Evolutionary conservation across 2,329 filamentous ascomycete genomes (phyloP), one percentile per base, ranked within the genome.

Genomic region (Fusarium sp.): DNA sequence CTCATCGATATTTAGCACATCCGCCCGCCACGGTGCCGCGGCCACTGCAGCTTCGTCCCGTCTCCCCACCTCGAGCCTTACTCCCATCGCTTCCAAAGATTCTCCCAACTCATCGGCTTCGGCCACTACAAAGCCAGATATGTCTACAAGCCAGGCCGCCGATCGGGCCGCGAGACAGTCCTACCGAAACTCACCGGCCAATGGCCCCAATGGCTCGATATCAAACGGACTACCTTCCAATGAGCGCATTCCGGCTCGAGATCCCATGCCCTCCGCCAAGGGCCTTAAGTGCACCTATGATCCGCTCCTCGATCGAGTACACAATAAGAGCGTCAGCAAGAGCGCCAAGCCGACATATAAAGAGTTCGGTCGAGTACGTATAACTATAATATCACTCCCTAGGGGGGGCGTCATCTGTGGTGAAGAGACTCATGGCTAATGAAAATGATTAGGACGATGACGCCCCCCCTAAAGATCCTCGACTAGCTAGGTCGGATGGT

Each of bases 401-500:
- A 77, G 82, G 84, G 86, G 87, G 88, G 82, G 84, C 84, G 88
- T 90, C 88, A 88, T 89, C 86, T 71, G 77, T 80, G 80, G 78
- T 80, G 79, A 82, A 81, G 76, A 78, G 76, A 77, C 75, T 80
- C 69, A 76, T 86, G 86, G 86, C 88, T 90, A 90, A 90, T 86
- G 77, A 76, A 69, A 78, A 78, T 83, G 84, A 84, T 82, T 86
- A 92, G 89, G 89, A 92, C 87, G 91, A 94, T 89, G 91, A 93
- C 83, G 87, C 88, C 84, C 88, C 89, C 80, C 89, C 92, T 77
- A 83, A 88, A 71, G 96, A 99, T 80, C 96, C 96, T 69, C 92
- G 96, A 75, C 85, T 97, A 64, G 88, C 88, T 74, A 84, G 91
- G 82, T 71, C 76, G 29, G 81, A 91, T 74, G 92, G 90, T 70